These are phyloP conservation scores for Trichoderma asperelloides DNA, from an alignment of 495 filamentous ascomycete genomes.

Conservation along the genomic window DNA sequence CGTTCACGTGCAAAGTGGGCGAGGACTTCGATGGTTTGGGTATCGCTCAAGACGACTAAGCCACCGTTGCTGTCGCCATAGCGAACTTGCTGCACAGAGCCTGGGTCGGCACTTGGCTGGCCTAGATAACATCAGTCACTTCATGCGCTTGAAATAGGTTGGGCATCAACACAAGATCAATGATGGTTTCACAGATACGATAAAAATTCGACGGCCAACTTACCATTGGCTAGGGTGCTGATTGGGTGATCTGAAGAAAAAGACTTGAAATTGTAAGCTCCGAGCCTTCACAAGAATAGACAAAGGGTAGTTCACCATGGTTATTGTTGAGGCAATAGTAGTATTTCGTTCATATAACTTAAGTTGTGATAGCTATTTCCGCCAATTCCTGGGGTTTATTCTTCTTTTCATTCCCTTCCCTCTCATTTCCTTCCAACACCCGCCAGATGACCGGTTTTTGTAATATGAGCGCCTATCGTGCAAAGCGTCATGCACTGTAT, in stretches of 20 bases:
- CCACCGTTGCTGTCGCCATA: not conserved
- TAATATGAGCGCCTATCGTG: not conserved
- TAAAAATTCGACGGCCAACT: not conserved
- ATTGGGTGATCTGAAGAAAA: not conserved
- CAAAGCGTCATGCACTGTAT: not conserved
- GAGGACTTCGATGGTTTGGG: not conserved
- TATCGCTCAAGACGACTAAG: not conserved
- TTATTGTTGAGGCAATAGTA: not conserved
- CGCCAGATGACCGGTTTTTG: not conserved
- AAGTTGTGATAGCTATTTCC: not conserved
- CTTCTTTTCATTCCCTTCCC: no score
- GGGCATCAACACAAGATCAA: not conserved
- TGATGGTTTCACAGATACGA: not conserved
- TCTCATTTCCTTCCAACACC: not conserved
- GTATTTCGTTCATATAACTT: not conserved
- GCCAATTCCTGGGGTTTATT: no score
- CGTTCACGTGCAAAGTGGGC: not conserved
- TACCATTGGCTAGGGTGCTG: not conserved
- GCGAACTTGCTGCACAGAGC: not conserved
- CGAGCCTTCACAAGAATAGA: not conserved
- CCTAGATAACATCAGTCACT: not conserved
- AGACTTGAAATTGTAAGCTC: not conserved
- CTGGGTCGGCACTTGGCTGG: not conserved
- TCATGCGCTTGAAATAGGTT: not conserved
- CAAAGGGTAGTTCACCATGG: not conserved